Conservation (phyloP, 345 rosid species). For the Eucalyptus erythrocorys region DNA sequence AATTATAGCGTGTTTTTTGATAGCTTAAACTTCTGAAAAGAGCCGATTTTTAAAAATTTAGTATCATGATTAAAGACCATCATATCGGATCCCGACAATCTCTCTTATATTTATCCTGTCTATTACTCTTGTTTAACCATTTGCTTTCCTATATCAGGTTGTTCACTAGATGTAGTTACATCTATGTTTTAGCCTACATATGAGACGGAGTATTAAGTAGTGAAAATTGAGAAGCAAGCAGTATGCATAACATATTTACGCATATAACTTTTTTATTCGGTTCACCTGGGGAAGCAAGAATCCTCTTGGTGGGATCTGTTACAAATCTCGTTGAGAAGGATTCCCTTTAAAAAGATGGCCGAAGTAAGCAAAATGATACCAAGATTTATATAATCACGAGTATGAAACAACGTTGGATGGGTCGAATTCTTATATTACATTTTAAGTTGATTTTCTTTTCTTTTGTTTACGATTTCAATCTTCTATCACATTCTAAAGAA, state of each 20-base stretch:
- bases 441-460: background rate
- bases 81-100: background rate
- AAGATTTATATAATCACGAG: background rate
- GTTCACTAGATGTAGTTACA: background rate
- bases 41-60: fast-evolving
- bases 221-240: background rate
- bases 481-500: background rate
- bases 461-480: background rate
- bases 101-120: background rate
- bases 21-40: background rate
- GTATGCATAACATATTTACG: background rate
- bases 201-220: background rate
- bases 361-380: background rate
- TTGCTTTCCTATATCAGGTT: background rate
- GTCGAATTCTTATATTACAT: background rate
- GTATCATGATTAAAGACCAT: background rate
- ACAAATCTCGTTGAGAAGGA: too few species aligned
- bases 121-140: background rate
- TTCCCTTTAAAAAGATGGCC: too few species aligned
- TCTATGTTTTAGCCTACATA: background rate
- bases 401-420: background rate
- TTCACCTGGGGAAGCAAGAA: background rate
- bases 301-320: too few species aligned
- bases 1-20: background rate
- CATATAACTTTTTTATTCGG: too few species aligned